Base-by-base conservation (phyloP, 148 eudicot species). In the Vaccinium myrtillus region DNA sequence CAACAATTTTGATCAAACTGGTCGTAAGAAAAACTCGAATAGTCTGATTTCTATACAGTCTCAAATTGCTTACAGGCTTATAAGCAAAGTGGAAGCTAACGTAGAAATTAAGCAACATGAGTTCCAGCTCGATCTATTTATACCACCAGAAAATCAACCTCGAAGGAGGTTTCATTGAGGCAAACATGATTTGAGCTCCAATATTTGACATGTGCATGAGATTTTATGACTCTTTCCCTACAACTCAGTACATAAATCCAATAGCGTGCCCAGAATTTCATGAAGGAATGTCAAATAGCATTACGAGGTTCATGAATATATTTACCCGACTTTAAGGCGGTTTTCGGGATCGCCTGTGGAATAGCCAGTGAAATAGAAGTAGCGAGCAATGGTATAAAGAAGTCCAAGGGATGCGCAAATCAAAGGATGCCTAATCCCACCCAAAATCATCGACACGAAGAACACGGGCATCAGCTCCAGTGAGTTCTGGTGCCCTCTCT, bases 401-500 rank as follows among this genome's bases (percentile, higher is more conserved):
- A 86, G 75, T 18, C 97, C 99, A 18, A 94, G 89, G 0, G 87
- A 89, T 46, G 98, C 84, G 80, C 87, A 59, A 77, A 92, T 56
- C 50, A 91, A 75, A 13, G 99, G 98, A 88, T 96, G 97, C 86
- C 77, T 88, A 77, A 96, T 86, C 43, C 99, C 99, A 77, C 95
- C 99, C 88, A 96, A 70, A 51, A 89, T 87, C 97, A 92, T 87
- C 86, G 91, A 78, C 59, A 90, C 27, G 91, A 94, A 94, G 87
- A 90, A 93, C 79, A 90, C 58, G 0, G 99, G 98, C 99, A 96
- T 92, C 91, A 88, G 32, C 75, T 96, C 99, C 87, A 96, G 81
- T 13, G 99, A 94, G 87, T 96, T 96, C 91, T 96, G 99, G 87
- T 96, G 99, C 80, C 99, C 99, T 87, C 99, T 94, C 99, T 96